Conservation (phyloP, 352 stramenopile genomes). For the Stephanocyclus meneghinianus region DNA sequence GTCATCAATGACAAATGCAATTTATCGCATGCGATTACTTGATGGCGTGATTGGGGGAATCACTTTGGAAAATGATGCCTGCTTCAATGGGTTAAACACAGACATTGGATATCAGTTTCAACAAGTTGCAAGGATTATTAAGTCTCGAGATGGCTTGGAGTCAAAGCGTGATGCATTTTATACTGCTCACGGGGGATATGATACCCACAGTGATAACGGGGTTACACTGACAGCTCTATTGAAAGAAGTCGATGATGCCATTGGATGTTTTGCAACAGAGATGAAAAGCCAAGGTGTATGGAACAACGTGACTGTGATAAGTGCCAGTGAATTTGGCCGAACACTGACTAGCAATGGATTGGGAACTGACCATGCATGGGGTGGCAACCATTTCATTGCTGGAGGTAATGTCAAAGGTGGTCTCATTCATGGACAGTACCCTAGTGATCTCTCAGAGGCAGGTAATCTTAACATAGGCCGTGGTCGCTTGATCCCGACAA, state of each 20-base stretch:
- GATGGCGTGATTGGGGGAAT: slow-evolving; percentile 28
- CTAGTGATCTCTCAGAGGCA: slow-evolving; percentile 57
- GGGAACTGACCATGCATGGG: slow-evolving; percentile 66
- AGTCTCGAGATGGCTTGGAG: slow-evolving; percentile 46
- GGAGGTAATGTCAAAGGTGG: slow-evolving; percentile 69
- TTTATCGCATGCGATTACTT: slow-evolving; percentile 38
- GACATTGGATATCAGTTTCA: slow-evolving; percentile 51
- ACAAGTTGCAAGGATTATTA: slow-evolving; percentile 63
- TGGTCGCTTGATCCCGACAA: slow-evolving; percentile 54
- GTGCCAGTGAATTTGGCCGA: slow-evolving; percentile 60
- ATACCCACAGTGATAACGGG: slow-evolving; percentile 61
- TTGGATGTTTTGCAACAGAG: slow-evolving; percentile 57
- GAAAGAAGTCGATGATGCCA: slow-evolving; percentile 53
- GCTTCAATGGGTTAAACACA: slow-evolving; percentile 35
- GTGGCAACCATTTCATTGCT: slow-evolving; percentile 57
- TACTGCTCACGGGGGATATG: slow-evolving; percentile 53
- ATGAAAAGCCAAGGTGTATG: slow-evolving; percentile 61
- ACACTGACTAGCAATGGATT: slow-evolving; percentile 66
- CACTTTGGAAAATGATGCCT: slow-evolving; percentile 29
- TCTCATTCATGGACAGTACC: slow-evolving; percentile 73
- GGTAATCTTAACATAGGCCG: slow-evolving; percentile 38
- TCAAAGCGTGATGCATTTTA: slow-evolving; percentile 63
- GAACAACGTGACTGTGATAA: slow-evolving; percentile 57
- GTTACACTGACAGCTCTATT: slow-evolving; percentile 33
- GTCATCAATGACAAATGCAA: slow-evolving; percentile 36